Evolutionary conservation across 2,329 filamentous ascomycete genomes (phyloP).

Genomic region (Purpureocillium takamizusanense): DNA sequence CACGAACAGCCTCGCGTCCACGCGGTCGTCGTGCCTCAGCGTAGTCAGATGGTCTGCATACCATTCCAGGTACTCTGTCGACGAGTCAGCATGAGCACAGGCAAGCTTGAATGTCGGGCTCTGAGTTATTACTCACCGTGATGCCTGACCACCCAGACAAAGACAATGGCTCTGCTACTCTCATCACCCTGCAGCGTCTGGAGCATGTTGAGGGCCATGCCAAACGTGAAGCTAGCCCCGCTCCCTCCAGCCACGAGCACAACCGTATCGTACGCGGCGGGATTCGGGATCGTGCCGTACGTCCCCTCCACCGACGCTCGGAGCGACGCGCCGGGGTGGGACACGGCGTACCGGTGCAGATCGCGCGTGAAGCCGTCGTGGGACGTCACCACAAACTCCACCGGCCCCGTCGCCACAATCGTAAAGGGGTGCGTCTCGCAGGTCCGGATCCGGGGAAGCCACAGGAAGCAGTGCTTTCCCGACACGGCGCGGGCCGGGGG

Average conservation of each 20-base stretch:
- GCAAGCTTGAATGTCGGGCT: too few relatives aligned
- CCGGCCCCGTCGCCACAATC: constrained; percentile 39
- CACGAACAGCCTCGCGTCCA: constrained; percentile 24
- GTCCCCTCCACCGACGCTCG: constrained; percentile 47
- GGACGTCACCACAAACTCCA: constrained; percentile 51
- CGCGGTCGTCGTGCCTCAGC: constrained; percentile 18
- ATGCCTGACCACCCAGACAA: constrained; percentile 30
- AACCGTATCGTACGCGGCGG: constrained; percentile 42
- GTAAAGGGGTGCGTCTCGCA: constrained; percentile 58
- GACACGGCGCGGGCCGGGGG: constrained; percentile 35
- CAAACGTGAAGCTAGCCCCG: constrained; percentile 47
- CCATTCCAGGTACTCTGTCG: constrained; percentile 25
- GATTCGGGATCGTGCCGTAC: constrained; percentile 47
- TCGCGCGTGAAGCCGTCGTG: constrained; percentile 50
- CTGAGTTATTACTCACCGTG: constrained; percentile 15
- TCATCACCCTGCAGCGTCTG: constrained; percentile 11
- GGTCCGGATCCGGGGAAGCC: constrained; percentile 48
- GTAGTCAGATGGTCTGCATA: constrained; percentile 24
- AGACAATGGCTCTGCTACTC: constrained; percentile 18
- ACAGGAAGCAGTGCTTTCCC: constrained; percentile 55
- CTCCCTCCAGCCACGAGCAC: constrained; percentile 53
- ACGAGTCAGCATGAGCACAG: too few relatives aligned
- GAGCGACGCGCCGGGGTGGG: constrained; percentile 38
- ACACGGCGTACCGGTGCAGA: constrained; percentile 40
- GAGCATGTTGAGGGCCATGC: constrained; percentile 27